These are phyloP conservation scores for Corylus avellana DNA, from an alignment of 306 rosid species.

Conservation along the genomic window DNA sequence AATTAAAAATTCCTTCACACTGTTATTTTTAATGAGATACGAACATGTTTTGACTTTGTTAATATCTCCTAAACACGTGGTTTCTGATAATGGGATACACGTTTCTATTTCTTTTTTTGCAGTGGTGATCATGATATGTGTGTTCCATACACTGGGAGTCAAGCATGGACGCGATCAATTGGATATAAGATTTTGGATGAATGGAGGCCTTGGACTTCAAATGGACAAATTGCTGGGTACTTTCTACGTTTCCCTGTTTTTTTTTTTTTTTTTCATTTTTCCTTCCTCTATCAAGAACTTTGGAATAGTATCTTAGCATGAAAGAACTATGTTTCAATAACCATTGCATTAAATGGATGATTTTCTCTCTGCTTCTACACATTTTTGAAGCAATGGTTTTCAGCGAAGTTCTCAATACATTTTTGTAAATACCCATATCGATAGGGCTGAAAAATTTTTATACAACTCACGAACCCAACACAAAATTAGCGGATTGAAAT, in stretches of 20 bases:
- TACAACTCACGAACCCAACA: no score
- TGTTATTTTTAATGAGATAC: neutral
- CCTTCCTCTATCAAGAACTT: neutral
- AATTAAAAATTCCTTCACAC: neutral
- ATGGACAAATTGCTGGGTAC: slow-evolving; percentile 88
- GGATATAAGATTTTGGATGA: slow-evolving; percentile 75
- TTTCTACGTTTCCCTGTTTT: neutral
- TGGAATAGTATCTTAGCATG: neutral
- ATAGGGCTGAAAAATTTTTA: no score
- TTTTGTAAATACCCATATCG: neutral
- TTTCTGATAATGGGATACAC: neutral
- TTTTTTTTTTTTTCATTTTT: slow-evolving; percentile 7
- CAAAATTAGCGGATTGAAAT: no score
- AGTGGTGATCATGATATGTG: slow-evolving; percentile 98
- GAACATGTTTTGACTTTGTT: neutral
- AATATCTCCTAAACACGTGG: neutral
- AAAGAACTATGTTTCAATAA: neutral
- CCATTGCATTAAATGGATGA: neutral
- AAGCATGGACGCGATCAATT: slow-evolving; percentile 84
- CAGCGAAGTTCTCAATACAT: no score
- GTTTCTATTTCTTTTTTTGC: slow-evolving; percentile 11
- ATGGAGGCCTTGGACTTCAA: slow-evolving; percentile 87
- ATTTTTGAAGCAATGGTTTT: neutral
- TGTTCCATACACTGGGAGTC: slow-evolving; percentile 82
- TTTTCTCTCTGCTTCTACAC: neutral